Base-by-base conservation (phyloP, 2,329 filamentous ascomycete genomes). In the Exophiala calicioides region DNA sequence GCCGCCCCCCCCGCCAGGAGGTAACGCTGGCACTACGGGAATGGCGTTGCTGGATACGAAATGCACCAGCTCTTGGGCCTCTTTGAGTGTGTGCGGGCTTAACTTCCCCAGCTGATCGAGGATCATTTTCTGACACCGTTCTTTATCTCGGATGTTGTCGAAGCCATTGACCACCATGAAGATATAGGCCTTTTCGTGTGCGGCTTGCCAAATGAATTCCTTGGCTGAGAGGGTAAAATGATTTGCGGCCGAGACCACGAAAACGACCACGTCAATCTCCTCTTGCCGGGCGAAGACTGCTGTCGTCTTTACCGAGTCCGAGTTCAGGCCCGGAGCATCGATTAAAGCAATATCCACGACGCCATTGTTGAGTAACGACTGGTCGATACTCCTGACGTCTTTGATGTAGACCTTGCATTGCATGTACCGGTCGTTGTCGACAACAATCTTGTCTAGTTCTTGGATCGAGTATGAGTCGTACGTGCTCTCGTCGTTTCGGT, bases 161-260 rank as follows among this genome's bases (percentile, higher is more conserved):
- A 90, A 98, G 13, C 91, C 90, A 65, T 98, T 98, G 57, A 98
- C 93, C 10, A 98, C 93, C 68, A 98, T 95, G 67, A 98, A 98
- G 53, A 98, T 90, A 64, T 98, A 98, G 0, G 93, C 91, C 70
- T 98, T 98, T 64, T 98, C 93, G 30, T 91, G 83, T 1, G 93
- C 93, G 1, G 93, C 93, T 39, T 91, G 91, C 76, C 88, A 87
- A 53, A 98, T 95, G 62, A 98, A 98, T 61, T 98, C 93, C 68
- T 88, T 94, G n/a, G 93, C 90, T 1, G 93, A 95, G 44, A 95
- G 82, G 0, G 93, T 98, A 64, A 98, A 97, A 68, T 98, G 93
- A 58, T 98, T 98, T 19, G 91, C 90, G 2, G 93, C 93, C 8
- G 90, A 96, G 4, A 98, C 93, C 24, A 98, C 93, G 60, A 98